Conservation (phyloP, 2,329 filamentous ascomycete species). For the Nannizziopsis barbatae region DNA sequence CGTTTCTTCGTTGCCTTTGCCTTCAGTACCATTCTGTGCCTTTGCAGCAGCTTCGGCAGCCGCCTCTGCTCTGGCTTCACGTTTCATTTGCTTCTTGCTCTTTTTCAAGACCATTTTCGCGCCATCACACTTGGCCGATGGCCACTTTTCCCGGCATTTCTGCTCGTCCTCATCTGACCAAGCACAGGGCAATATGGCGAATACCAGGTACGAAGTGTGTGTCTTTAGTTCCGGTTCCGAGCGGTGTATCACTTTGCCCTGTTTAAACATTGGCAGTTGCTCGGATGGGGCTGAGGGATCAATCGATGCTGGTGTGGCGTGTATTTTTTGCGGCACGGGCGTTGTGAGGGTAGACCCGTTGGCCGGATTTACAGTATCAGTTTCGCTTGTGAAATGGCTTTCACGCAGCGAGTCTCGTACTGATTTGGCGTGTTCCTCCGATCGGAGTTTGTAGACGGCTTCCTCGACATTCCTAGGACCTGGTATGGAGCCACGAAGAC, state of each 20-base stretch:
- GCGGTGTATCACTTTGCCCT: conserved; percentile 67
- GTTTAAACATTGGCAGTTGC: conserved; percentile 49
- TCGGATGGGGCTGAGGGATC: not conserved
- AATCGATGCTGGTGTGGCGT: not conserved
- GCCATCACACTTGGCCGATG: conserved; percentile 31
- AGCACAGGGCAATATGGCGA: conserved; percentile 74
- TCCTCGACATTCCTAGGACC: conserved; percentile 63
- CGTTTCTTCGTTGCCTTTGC: not conserved
- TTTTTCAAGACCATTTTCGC: conserved; percentile 17
- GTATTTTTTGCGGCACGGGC: conserved; percentile 16
- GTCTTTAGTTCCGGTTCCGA: conserved; percentile 84
- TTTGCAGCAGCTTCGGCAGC: conserved; percentile 1
- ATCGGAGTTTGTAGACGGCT: conserved; percentile 59
- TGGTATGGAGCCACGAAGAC: conserved; percentile 55
- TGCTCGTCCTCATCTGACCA: conserved; percentile 79
- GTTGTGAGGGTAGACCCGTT: conserved; percentile 13
- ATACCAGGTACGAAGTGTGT: conserved; percentile 93
- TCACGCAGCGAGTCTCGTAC: conserved; percentile 45
- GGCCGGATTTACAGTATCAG: conserved; percentile 19
- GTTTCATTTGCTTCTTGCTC: conserved; percentile 32
- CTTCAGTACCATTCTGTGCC: conserved; percentile 5
- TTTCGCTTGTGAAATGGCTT: conserved; percentile 20
- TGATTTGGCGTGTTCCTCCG: conserved; percentile 57
- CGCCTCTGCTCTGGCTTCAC: conserved; percentile 36
- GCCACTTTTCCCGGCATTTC: conserved; percentile 53